Evolutionary conservation across 2,329 filamentous ascomycete genomes (phyloP), one percentile per base, ranked within the genome.

Genomic region (Ceratocystis eucalypticola): DNA sequence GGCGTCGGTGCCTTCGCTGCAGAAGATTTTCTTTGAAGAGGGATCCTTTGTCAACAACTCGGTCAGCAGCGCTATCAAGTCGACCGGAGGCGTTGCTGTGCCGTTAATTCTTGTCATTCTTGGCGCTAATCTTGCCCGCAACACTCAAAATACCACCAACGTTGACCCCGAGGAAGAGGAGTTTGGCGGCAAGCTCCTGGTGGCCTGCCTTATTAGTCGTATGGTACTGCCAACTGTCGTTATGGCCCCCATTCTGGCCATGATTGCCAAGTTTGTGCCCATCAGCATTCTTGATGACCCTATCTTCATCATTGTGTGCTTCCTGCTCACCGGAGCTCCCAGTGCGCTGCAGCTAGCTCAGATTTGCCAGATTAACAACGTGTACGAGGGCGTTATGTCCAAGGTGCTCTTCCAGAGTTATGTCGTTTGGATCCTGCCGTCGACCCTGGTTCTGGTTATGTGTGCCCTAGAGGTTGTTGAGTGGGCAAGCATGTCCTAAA

Each of bases 291-390:
- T 99, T 44, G 94, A 95, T 74, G 94, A 99, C 73, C 94, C 94
- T 8, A 99, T 99, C 72, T 99, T 99, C 75, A 87, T 99, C 71
- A 90, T 99, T 71, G 94, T 99, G 45, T 96, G 92, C 77, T 99
- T 97, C 82, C 80, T 99, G 70, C 88, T 99, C 70, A 93, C 91
- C 0, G 94, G 94, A 45, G 94, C 94, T 2, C 94, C 94, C 5
- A 95, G 88, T 69, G 94, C 94, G 30, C 80, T 99, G 70, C 94
- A 99, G 77, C 79, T 99, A 73, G 93, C 94, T 5, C 94, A 99
- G 77, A 99, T 99, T 69, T 99, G 94, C 77, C 94, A 97, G 80
- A 89, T 97, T 77, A 99, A 99, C 76, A 88, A 88, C 69, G 94
- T 99, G 8, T 99, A 91, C 75, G 93, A 97, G 80, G 85, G 88